Conservation (phyloP, 257 asterid species). For the Haberlea rhodopensis region DNA sequence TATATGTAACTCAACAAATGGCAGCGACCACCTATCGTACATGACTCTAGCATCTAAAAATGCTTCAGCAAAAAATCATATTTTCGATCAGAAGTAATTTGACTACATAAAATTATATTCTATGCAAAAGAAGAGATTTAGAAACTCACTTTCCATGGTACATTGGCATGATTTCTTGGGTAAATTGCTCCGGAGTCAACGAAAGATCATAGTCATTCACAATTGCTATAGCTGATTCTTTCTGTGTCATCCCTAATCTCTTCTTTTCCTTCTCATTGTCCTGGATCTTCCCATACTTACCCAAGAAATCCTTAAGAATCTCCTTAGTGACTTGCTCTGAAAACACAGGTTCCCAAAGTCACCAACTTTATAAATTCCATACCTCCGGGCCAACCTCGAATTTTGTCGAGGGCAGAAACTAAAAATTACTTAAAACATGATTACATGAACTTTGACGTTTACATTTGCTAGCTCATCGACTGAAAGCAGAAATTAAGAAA, state of each 20-base stretch:
- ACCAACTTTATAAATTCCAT: background rate
- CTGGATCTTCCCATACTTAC: slow-evolving; percentile 60
- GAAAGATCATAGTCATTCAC: slow-evolving; percentile 75
- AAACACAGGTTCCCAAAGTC: slow-evolving; percentile 18
- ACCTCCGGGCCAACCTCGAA: background rate
- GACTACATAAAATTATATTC: background rate
- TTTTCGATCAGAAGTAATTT: background rate
- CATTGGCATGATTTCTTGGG: slow-evolving; percentile 56
- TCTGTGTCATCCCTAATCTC: slow-evolving; percentile 61
- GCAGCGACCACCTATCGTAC: background rate
- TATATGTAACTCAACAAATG: background rate
- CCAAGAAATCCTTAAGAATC: slow-evolving; percentile 58
- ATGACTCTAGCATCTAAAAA: background rate
- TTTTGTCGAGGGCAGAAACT: background rate
- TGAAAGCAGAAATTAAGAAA: background rate
- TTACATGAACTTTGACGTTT: background rate
- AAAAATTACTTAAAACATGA: background rate
- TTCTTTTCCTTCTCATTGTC: slow-evolving; percentile 72
- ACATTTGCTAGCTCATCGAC: background rate
- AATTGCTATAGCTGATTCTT: slow-evolving; percentile 45
- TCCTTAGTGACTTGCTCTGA: slow-evolving; percentile 72
- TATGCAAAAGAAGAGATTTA: background rate
- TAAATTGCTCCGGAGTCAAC: slow-evolving; percentile 60
- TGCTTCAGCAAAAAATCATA: background rate
- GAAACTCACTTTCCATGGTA: slow-evolving; percentile 68